phyloP scores from a whole-genome alignment of 1,284 basidiomycete species.

The Flammula alnicola region DNA sequence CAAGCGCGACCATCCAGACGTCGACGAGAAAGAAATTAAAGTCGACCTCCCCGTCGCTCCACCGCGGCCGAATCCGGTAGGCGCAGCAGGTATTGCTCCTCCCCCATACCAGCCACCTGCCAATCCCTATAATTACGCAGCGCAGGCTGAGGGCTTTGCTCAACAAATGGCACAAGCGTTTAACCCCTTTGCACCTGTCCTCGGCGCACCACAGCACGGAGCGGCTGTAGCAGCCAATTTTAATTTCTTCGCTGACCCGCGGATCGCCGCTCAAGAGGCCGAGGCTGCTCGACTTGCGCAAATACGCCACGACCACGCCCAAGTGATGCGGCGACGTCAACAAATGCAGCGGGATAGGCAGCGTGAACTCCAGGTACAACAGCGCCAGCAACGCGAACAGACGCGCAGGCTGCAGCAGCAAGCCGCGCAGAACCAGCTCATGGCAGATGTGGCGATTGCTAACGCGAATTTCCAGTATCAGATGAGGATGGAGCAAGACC shows the following conservation, averaged over 20 bases:
- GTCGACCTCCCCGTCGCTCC: slow-evolving; percentile 24
- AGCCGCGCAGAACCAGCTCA: not conserved
- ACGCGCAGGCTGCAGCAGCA: not conserved
- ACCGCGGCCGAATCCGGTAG: slow-evolving; percentile 7
- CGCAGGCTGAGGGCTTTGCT: too few relatives aligned
- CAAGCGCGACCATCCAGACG: slow-evolving; percentile 66
- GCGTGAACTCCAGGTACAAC: too few relatives aligned
- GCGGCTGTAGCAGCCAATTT: not conserved
- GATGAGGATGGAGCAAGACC: too few relatives aligned
- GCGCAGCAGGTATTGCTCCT: not conserved
- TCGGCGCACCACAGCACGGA: not conserved
- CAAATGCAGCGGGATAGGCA: not conserved
- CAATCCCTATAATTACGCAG: too few relatives aligned
- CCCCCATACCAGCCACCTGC: too few relatives aligned
- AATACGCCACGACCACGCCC: not conserved
- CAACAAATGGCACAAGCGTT: too few relatives aligned
- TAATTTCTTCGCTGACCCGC: not conserved
- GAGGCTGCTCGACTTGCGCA: too few relatives aligned
- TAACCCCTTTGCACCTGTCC: not conserved
- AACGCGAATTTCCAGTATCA: too few relatives aligned
- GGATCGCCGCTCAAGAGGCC: too few relatives aligned
- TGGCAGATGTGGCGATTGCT: too few relatives aligned
- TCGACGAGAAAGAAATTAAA: slow-evolving; percentile 26
- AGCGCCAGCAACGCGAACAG: not conserved
- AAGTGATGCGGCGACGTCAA: not conserved